These are phyloP conservation scores for Tylopilus sp. DNA, from an alignment of 768 basidiomycete genomes.

Conservation along the genomic window DNA sequence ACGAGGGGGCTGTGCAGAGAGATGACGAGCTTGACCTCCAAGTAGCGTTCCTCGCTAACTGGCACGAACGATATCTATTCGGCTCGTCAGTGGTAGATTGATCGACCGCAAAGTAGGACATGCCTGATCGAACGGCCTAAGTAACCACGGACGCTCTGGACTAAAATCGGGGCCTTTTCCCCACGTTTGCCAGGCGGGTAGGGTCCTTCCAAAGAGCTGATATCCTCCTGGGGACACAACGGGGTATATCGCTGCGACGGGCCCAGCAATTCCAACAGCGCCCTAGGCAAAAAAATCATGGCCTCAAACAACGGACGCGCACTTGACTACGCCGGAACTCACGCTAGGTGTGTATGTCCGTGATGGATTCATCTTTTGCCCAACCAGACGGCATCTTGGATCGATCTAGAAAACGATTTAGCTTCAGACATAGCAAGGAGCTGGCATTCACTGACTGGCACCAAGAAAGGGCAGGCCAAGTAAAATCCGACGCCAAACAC, in stretches of 20 bases:
- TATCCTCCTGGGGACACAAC: slow-evolving; percentile 65
- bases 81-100: neutral
- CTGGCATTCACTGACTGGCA: slow-evolving; percentile 42
- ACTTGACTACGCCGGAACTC: slow-evolving; percentile 6
- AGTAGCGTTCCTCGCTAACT: slow-evolving; percentile 46
- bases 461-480: slow-evolving; percentile 58
- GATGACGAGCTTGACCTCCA: slow-evolving; percentile 34
- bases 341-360: slow-evolving; percentile 63
- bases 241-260: slow-evolving; percentile 63
- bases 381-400: slow-evolving; percentile 54
- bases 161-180: slow-evolving; percentile 47
- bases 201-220: slow-evolving; percentile 58
- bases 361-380: slow-evolving; percentile 76
- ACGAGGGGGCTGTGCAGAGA: too few species aligned
- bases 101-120: neutral
- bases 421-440: neutral
- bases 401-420: slow-evolving; percentile 40
- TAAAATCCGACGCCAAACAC: slow-evolving; percentile 65
- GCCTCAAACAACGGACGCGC: neutral
- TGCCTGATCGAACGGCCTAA: slow-evolving; percentile 62
- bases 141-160: slow-evolving; percentile 53
- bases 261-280: slow-evolving; percentile 67
- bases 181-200: slow-evolving; percentile 67
- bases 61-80: slow-evolving; percentile 49
- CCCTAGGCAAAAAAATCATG: slow-evolving; percentile 46